These are phyloP conservation scores for Claviceps digitariae DNA, from an alignment of 2,329 filamentous ascomycete species.

Conservation along the genomic window DNA sequence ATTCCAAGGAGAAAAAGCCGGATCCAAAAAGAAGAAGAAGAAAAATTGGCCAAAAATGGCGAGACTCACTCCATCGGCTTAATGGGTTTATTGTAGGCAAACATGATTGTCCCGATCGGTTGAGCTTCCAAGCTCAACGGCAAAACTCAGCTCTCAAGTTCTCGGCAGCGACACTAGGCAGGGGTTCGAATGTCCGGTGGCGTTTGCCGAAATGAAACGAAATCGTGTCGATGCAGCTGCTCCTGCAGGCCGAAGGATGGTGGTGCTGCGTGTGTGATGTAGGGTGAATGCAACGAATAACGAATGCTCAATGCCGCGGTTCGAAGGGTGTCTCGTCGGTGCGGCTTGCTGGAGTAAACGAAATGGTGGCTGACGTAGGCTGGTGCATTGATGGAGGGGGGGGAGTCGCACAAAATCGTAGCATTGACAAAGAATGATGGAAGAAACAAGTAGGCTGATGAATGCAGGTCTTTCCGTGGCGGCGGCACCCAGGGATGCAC, in stretches of 20 bases:
- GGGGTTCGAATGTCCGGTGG: background rate
- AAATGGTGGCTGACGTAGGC: background rate
- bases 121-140: conserved; percentile 3
- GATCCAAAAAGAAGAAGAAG: background rate
- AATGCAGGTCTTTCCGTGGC: too few species aligned
- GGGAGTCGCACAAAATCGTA: background rate
- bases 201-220: background rate
- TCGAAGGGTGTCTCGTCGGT: background rate
- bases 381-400: background rate
- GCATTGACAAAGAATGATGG: background rate
- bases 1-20: background rate
- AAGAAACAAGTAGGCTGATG: background rate
- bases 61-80: conserved; percentile 24
- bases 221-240: background rate
- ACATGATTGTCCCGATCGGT: conserved; percentile 14
- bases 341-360: background rate
- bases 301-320: background rate
- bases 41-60: background rate
- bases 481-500: too few species aligned
- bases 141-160: background rate
- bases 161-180: background rate
- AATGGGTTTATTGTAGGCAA: conserved; percentile 24
- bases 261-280: background rate
- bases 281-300: background rate
- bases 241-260: too few species aligned